Evolutionary conservation across 2,329 filamentous ascomycete species (phyloP).

Genomic region (Colletotrichum tamarilloi): DNA sequence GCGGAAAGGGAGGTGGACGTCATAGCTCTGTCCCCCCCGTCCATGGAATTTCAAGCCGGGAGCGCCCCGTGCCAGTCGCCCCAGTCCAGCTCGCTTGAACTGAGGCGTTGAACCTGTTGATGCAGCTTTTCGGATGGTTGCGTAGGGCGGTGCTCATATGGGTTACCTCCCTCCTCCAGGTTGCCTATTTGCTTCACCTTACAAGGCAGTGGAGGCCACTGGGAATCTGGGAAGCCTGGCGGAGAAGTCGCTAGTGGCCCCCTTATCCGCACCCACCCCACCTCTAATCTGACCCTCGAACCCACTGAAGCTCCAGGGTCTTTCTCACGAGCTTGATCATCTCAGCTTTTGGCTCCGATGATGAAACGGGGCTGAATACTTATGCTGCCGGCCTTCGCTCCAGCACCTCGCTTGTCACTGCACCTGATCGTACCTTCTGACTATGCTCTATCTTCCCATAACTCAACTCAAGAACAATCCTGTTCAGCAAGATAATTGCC

Average conservation of each 20-base stretch:
- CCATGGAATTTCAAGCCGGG: not conserved
- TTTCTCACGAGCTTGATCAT: constrained; percentile 24
- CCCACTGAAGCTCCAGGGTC: constrained; percentile 25
- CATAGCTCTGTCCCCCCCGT: constrained; percentile 1
- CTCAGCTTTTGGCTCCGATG: constrained; percentile 20
- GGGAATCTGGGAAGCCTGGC: not conserved
- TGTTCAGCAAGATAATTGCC: not conserved
- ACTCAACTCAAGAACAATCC: not conserved
- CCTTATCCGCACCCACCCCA: constrained; percentile 5
- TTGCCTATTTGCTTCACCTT: not conserved
- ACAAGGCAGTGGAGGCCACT: not conserved
- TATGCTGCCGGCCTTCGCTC: not conserved
- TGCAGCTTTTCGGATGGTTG: not conserved
- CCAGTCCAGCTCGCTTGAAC: not conserved
- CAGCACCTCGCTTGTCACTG: not conserved
- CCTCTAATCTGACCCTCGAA: not conserved
- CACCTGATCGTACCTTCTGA: not conserved
- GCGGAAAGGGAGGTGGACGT: constrained; percentile 6
- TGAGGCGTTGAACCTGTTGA: not conserved
- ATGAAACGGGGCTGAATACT: constrained; percentile 30
- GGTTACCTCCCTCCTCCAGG: not conserved
- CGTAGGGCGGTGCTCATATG: not conserved
- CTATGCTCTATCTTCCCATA: not conserved
- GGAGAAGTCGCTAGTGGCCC: not conserved
- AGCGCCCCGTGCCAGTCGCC: not conserved